Conservation (phyloP, 2,329 filamentous ascomycete species). For the Penicillium sp. region DNA sequence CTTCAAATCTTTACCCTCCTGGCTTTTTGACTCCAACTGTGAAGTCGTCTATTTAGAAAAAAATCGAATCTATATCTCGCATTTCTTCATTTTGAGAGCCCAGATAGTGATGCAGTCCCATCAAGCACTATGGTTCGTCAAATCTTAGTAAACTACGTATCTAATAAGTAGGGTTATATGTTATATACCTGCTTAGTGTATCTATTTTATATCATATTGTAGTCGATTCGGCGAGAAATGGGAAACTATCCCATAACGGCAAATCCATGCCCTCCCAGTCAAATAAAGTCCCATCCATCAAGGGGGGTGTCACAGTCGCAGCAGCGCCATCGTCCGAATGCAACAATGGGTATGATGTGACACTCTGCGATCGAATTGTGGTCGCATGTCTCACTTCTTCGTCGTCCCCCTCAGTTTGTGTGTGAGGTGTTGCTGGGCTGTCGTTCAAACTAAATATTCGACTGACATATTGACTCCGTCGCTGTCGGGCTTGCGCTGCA, state of each 20-base stretch:
- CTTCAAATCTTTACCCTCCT: conserved; percentile 16
- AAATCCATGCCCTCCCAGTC: conserved; percentile 37
- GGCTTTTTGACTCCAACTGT: conserved; percentile 11
- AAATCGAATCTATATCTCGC: neutral
- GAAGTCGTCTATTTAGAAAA: conserved; percentile 5
- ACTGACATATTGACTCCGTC: conserved; percentile 36
- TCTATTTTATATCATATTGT: conserved; percentile 9
- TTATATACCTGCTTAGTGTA: neutral
- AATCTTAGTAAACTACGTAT: neutral
- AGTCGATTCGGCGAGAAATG: conserved; percentile 27
- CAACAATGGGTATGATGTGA: conserved; percentile 17
- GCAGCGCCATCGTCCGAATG: conserved; percentile 9
- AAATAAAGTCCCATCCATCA: conserved; percentile 19
- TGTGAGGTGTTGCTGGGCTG: conserved; percentile 9
- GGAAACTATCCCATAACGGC: conserved; percentile 38
- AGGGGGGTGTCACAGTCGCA: conserved; percentile 13
- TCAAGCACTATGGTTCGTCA: neutral
- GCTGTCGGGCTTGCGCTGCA: conserved; percentile 25
- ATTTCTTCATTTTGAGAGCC: neutral
- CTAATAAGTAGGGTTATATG: neutral
- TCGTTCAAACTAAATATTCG: conserved; percentile 36
- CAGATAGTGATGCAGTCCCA: neutral
- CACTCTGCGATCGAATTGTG: conserved; percentile 4
- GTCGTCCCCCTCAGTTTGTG: conserved; percentile 1
- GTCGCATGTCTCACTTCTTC: conserved; percentile 3